Evolutionary conservation across 257 asterid genomes (phyloP).

Genomic region (Solanum neorickii): DNA sequence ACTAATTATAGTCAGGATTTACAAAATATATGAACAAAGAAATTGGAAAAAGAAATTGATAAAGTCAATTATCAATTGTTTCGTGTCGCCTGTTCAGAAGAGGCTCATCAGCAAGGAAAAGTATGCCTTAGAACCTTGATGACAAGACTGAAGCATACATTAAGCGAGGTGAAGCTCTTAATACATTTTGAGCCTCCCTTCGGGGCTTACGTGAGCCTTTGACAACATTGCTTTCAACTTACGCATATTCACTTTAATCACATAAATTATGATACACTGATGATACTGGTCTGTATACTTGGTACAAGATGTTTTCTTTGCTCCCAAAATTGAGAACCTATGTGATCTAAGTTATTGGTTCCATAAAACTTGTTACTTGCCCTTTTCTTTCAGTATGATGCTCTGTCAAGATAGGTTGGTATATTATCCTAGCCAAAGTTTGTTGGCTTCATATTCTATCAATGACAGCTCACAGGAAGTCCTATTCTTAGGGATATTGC

Average conservation of each 20-base stretch:
- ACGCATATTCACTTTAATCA: not conserved
- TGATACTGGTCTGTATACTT: not conserved
- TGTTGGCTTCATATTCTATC: not conserved
- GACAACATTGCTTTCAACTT: not conserved
- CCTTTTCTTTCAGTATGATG: not conserved
- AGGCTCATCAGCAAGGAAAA: not conserved
- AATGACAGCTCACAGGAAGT: not conserved
- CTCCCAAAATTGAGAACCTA: not conserved
- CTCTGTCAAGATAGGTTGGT: not conserved
- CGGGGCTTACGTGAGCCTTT: not conserved
- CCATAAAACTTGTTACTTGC: not conserved
- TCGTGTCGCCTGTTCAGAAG: not conserved
- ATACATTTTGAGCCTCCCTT: not conserved
- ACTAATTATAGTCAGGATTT: not conserved
- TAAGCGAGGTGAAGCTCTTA: not conserved
- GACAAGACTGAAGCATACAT: not conserved
- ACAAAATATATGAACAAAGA: not conserved
- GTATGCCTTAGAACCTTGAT: not conserved
- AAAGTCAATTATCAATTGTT: not conserved
- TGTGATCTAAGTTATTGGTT: not conserved
- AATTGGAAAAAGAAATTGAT: not conserved
- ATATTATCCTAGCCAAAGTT: not conserved
- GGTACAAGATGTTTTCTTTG: not conserved
- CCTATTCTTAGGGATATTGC: not conserved
- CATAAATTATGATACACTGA: not conserved